phyloP scores from a whole-genome alignment of 768 basidiomycete species.

The Grammothele lineata region DNA sequence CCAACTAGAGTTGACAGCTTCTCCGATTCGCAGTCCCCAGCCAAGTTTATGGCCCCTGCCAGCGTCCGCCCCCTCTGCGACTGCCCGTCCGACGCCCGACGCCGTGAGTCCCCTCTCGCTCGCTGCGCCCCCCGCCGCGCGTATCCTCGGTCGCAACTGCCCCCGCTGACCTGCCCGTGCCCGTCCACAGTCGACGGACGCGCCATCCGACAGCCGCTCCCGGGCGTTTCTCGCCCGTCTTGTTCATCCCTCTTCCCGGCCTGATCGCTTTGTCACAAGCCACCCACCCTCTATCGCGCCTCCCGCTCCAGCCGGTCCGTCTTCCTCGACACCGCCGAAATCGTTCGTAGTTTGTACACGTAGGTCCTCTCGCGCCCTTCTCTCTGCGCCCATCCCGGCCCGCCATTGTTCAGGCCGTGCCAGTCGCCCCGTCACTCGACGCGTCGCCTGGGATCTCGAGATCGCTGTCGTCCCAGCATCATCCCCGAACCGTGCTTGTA shows the following conservation, averaged over 20 bases:
- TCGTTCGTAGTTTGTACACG: not conserved
- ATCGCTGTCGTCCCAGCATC: slow-evolving; percentile 6
- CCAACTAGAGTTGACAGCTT: slow-evolving; percentile 8
- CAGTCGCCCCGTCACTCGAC: not conserved
- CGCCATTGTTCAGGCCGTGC: too few relatives aligned
- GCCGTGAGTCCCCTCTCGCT: not conserved
- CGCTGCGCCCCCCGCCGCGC: not conserved
- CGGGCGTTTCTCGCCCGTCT: too few relatives aligned
- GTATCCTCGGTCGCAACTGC: too few relatives aligned
- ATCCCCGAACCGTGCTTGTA: not conserved
- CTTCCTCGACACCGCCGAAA: too few relatives aligned
- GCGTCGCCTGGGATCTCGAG: slow-evolving; percentile 14
- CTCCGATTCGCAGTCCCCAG: slow-evolving; percentile 9
- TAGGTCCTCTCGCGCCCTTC: not conserved
- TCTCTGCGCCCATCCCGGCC: too few relatives aligned
- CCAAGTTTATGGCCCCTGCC: not conserved
- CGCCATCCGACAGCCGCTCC: not conserved
- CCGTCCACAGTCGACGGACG: too few relatives aligned
- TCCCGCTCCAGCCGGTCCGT: too few relatives aligned
- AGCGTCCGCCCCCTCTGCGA: not conserved
- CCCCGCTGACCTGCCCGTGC: too few relatives aligned
- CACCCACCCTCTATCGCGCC: too few relatives aligned
- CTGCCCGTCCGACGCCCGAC: not conserved
- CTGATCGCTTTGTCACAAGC: too few relatives aligned
- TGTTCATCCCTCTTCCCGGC: too few relatives aligned